Conservation (phyloP, 2,329 filamentous ascomycete species). For the Geoglossum cookeanum region DNA sequence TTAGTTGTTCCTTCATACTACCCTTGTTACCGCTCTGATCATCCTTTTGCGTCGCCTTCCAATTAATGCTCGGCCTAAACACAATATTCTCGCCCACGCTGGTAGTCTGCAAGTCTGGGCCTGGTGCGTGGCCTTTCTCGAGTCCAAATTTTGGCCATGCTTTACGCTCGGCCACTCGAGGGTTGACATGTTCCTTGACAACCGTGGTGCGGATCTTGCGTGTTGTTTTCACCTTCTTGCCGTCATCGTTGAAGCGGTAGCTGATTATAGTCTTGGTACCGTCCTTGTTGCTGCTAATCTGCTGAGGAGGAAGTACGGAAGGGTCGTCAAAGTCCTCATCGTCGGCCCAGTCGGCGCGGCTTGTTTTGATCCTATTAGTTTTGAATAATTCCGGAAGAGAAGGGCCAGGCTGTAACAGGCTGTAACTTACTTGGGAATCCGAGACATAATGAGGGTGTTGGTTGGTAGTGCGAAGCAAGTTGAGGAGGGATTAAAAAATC, state of each 20-base stretch:
- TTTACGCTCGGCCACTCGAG: slow-evolving; percentile 86
- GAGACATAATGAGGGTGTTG: not conserved
- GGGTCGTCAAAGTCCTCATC: slow-evolving; percentile 73
- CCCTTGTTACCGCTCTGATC: slow-evolving; percentile 31
- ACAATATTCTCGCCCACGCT: slow-evolving; percentile 95
- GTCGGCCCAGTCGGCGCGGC: slow-evolving; percentile 79
- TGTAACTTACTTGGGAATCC: not conserved
- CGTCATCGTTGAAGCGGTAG: slow-evolving; percentile 77
- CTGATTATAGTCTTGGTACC: slow-evolving; percentile 91
- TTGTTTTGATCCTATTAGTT: slow-evolving; percentile 11
- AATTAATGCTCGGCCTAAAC: slow-evolving; percentile 84
- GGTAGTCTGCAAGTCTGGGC: slow-evolving; percentile 77
- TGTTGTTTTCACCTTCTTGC: slow-evolving; percentile 93
- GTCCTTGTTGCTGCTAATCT: slow-evolving; percentile 93
- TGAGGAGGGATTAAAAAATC: too few species aligned
- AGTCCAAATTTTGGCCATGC: slow-evolving; percentile 83
- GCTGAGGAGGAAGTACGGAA: slow-evolving; percentile 63
- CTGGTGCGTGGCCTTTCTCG: slow-evolving; percentile 65
- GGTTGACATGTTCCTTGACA: slow-evolving; percentile 87
- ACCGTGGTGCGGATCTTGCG: slow-evolving; percentile 85
- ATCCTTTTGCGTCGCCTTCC: slow-evolving; percentile 75
- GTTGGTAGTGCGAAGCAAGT: too few species aligned
- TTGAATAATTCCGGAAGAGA: not conserved
- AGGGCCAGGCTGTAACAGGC: not conserved
- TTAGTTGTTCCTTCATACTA: slow-evolving; percentile 36